Base-by-base conservation (phyloP, 2,329 filamentous ascomycete species). In the Myriosclerotinia scirpicola region DNA sequence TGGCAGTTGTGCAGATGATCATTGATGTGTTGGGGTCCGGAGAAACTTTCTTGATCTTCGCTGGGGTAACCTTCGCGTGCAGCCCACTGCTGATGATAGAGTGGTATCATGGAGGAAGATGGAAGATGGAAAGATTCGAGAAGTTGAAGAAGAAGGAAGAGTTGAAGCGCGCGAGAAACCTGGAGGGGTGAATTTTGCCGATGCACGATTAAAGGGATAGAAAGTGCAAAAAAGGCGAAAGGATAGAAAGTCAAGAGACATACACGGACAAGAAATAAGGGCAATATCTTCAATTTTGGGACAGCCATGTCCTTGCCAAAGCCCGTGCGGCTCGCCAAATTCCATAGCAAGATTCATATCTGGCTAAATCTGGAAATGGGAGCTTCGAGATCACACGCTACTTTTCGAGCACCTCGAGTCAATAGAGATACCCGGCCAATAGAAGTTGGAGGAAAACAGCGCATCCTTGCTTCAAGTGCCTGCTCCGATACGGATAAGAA, bases 21-120 rank as follows among this genome's bases (percentile, higher is more conserved):
- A 38, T 67, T 30, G 54, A 67, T 40, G 34, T 22, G 22, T 26
- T 65, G 20, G 66, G 62, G 11, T 50, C 62, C 26, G 66, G 66
- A 8, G 26, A 30, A n/a, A 56, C 66, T 11, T 67, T 44, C 14
- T 22, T 48, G 14, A 59, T 67, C 8, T 59, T 55, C 5, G 34
- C 61, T 22, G 61, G 50, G 20, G 34, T 65, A 3, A 67, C 46
- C 14, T n/a, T 65, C 9, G 46, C 17, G 5, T 46, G 22, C n/a
- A 56, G 22, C 34, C 66, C 61, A 22, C n/a, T 65, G 2, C 9
- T 67, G n/a, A 17, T 64, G 20, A 14, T 67, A 48, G 30, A 67
- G 61, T 67, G 66, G 66, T 50, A 42, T 11, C 11, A 58, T 30
- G 66, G 66, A 46, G 48, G 26, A 26, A 52, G 65, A 48, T 67